Percentiles rank a stretch among this genome's conserved stretches.
phyloP scores from a whole-genome alignment of 768 basidiomycete genomes.

The Amanita subjunquillea region DNA sequence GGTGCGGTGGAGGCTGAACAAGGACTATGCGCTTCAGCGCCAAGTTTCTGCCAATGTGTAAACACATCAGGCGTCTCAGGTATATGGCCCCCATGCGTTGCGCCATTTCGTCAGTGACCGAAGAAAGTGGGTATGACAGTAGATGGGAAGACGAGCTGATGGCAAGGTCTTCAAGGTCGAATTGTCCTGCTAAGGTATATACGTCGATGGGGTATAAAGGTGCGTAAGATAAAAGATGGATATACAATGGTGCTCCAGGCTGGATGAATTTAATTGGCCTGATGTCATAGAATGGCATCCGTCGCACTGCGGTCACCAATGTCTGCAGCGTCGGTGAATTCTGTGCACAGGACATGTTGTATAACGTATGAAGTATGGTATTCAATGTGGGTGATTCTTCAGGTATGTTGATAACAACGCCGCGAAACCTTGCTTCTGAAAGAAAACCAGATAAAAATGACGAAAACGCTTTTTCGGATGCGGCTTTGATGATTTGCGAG shows the following conservation, averaged over 20 bases:
- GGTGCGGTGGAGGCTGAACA: constrained; percentile 19
- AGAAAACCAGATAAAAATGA: background rate
- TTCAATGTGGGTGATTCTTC: constrained; percentile 39
- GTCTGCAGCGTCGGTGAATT: constrained; percentile 41
- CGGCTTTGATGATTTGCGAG: constrained; percentile 1
- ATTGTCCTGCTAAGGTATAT: constrained; percentile 28
- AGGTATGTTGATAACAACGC: constrained; percentile 27
- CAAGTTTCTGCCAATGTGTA: constrained; percentile 24
- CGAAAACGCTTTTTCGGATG: constrained; percentile 9
- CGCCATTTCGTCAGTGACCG: constrained; percentile 27
- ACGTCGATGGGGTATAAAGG: constrained; percentile 26
- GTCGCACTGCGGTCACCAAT: constrained; percentile 32
- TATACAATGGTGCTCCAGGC: constrained; percentile 18
- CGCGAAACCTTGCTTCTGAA: background rate
- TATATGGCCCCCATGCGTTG: constrained; percentile 29
- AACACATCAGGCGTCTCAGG: constrained; percentile 27
- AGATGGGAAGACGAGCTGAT: constrained; percentile 26
- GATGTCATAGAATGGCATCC: constrained; percentile 18
- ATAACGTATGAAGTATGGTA: constrained; percentile 44
- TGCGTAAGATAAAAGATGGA: constrained; percentile 22
- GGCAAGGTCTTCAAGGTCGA: constrained; percentile 27
- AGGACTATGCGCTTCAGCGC: constrained; percentile 23
- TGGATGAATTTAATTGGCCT: constrained; percentile 14
- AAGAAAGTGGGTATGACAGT: constrained; percentile 21
- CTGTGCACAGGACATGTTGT: constrained; percentile 38